Conservation (phyloP, 805 yeast genomes). For the Zygoascus ofunaensis region DNA sequence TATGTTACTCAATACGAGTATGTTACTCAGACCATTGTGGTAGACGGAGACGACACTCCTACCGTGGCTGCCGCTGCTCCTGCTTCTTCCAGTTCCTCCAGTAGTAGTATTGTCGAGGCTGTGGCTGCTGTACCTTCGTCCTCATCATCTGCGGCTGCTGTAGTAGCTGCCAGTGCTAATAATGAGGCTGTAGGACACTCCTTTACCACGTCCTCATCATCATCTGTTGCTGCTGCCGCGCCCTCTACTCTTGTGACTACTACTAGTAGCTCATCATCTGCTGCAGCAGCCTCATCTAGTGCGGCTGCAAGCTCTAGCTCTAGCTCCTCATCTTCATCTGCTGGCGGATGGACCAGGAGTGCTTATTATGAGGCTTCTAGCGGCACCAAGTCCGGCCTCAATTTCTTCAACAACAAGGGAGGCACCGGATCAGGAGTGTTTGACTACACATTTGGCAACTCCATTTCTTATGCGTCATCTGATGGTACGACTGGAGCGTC, state of each 20-base stretch:
- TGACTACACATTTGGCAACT: conserved; percentile 83
- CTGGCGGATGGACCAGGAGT: conserved; percentile 51
- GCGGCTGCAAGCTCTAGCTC: conserved; percentile 28
- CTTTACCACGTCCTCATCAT: conserved; percentile 24
- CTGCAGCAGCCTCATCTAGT: conserved; percentile 21
- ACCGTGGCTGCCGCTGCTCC: conserved; percentile 4
- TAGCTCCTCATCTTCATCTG: conserved; percentile 29
- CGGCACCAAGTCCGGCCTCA: conserved; percentile 60
- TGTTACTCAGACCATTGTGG: conserved; percentile 38
- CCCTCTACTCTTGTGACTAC: conserved; percentile 17
- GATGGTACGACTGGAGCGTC: conserved; percentile 72
- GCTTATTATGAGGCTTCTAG: conserved; percentile 60
- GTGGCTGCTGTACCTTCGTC: neutral
- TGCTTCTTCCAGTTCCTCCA: neutral
- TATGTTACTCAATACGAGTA: conserved; percentile 66
- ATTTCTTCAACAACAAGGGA: conserved; percentile 83
- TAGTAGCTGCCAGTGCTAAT: conserved; percentile 3
- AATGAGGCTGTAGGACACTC: conserved; percentile 21
- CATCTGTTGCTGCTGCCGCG: conserved; percentile 16
- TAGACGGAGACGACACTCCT: conserved; percentile 11
- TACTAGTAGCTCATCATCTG: conserved; percentile 19
- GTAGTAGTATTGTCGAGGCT: neutral
- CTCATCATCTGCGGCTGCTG: neutral
- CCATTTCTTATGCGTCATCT: conserved; percentile 71
- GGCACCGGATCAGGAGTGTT: conserved; percentile 86